These are phyloP conservation scores for Erythrobasidium yunnanense DNA, from an alignment of 768 basidiomycete species.

Conservation along the genomic window DNA sequence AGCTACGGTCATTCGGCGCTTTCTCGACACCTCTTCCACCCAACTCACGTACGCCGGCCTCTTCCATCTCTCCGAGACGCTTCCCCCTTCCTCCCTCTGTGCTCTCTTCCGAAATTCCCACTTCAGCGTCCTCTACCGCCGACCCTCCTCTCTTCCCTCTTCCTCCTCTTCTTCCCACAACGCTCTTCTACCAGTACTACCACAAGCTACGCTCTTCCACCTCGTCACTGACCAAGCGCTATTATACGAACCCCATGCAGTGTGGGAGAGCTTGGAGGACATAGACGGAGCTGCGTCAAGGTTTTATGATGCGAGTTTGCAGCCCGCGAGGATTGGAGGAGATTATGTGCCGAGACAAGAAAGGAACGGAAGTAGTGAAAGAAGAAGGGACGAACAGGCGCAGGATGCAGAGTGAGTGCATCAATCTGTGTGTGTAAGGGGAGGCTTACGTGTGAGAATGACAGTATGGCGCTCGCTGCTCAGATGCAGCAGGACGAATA, in stretches of 20 bases:
- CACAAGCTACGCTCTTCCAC: constrained; percentile 54
- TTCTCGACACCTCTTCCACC: constrained; percentile 57
- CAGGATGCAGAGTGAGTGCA: constrained; percentile 50
- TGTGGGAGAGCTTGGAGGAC: constrained; percentile 86
- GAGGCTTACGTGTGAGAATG: background rate
- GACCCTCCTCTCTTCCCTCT: constrained; percentile 9
- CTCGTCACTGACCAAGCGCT: constrained; percentile 81
- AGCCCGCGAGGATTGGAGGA: constrained; percentile 51
- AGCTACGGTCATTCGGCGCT: constrained; percentile 43
- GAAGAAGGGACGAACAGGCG: constrained; percentile 34
- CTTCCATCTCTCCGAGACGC: constrained; percentile 56
- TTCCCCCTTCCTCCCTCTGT: constrained; percentile 53
- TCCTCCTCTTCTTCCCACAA: background rate
- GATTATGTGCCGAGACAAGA: constrained; percentile 36
- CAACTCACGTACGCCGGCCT: constrained; percentile 82
- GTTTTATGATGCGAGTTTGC: constrained; percentile 67
- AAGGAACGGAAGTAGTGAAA: constrained; percentile 41
- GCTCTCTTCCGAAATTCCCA: constrained; percentile 86
- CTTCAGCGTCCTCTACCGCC: constrained; percentile 67
- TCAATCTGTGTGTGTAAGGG: background rate
- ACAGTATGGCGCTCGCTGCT: constrained; percentile 58
- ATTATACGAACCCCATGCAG: constrained; percentile 60
- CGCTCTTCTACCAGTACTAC: background rate
- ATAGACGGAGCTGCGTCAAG: constrained; percentile 66
- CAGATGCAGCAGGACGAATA: constrained; percentile 77